Evolutionary conservation across 257 asterid genomes (phyloP), one percentile per base, ranked within the genome.

Genomic region (Rauvolfia tetraphylla): DNA sequence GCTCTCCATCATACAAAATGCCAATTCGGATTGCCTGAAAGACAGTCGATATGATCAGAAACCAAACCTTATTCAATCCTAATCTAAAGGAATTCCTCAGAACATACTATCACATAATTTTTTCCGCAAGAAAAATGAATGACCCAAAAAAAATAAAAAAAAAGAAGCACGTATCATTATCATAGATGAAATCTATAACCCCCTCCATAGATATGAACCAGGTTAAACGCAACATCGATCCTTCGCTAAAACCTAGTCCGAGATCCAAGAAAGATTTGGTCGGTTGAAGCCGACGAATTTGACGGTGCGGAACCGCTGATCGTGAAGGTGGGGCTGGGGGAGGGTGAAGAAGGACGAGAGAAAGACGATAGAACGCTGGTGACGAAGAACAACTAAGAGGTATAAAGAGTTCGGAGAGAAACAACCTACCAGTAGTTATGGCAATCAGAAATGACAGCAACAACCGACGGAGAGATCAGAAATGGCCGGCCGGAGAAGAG

Each of bases 1-100:
- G 96, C 97, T 92, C 96, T 95, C 99, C 99, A 95, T 95, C 33
- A 67, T 23, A 0, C 51, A 20, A 11, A 38, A 38, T 23, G 27
- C 70, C 27, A 65, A 65, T 36, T 65, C 46, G 20, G 70, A 34
- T 20, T 67, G 49, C 48, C 72, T 67, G 51, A 38, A 38, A 67
- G 20, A 22, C 20, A 38, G 9, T 39, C 3, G 27, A 7, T 8
- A 29, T 36, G 14, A 38, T 67, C 33, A 67, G 51, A 65, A 34
- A n/a, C n/a, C 5, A 34, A 65, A 65, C 20, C 25, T 34, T 38
- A 38, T 38, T 6, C 49, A 67, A 67, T 67, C 48, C 51, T 20
- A 38, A 4, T 38, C 15, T 20, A 38, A 15, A 33, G 15, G 18
- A 31, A 20, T 0, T 1, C 18, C 22, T 3, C 18, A 66, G 17